Percentiles rank a stretch among this genome's conserved stretches.
Evolutionary conservation across 441 rosid species (phyloP).

Genomic region (Corymbia calophylla): DNA sequence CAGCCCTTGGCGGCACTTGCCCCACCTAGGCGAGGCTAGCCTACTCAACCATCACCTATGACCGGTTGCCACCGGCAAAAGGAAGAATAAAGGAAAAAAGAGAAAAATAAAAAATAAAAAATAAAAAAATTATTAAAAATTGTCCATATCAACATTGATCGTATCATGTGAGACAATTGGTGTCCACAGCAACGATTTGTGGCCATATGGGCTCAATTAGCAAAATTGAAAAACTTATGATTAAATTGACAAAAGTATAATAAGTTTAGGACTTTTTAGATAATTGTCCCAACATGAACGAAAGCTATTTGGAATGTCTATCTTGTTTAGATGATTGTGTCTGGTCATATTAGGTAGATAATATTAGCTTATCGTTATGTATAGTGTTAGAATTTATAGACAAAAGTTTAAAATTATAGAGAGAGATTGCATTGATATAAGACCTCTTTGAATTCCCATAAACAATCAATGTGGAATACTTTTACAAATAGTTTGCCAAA

Average conservation of each 20-base stretch:
- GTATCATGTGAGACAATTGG: too few species aligned
- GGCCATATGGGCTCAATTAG: background rate
- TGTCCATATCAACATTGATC: background rate
- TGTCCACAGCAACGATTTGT: fast-evolving
- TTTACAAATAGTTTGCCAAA: background rate
- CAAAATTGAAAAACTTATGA: too few species aligned
- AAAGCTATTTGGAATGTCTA: background rate
- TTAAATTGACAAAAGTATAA: too few species aligned
- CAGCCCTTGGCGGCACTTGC: too few species aligned
- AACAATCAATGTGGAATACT: background rate
- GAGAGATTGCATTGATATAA: background rate
- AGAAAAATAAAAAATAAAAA: too few species aligned
- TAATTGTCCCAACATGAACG: background rate
- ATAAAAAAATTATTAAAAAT: too few species aligned
- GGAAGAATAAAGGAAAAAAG: background rate
- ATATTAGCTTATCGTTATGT: background rate
- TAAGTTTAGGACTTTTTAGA: background rate
- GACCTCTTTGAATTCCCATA: background rate
- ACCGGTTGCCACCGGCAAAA: too few species aligned
- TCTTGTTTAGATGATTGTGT: background rate
- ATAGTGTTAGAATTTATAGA: background rate
- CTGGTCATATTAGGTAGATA: background rate
- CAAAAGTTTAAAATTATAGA: background rate
- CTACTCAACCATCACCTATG: too few species aligned
- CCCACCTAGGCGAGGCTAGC: too few species aligned